phyloP scores from a whole-genome alignment of 108 stramenopile species.

The Chaetoceros muelleri region DNA sequence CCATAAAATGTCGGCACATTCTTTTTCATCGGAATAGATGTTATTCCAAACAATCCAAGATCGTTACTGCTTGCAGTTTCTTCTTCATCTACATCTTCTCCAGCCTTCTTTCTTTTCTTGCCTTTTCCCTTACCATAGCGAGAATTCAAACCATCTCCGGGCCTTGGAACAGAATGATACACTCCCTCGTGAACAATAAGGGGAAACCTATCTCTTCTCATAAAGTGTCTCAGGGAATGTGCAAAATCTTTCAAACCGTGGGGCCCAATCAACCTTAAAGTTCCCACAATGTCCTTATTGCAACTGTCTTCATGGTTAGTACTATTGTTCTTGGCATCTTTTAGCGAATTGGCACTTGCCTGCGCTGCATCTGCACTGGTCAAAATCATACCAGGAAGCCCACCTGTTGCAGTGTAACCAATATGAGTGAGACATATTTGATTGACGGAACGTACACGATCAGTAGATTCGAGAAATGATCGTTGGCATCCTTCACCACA shows the following conservation, averaged over 20 bases:
- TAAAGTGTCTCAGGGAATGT: slow-evolving; percentile 67
- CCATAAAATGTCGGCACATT: background rate
- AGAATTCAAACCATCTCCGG: background rate
- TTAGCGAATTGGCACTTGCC: slow-evolving; percentile 10
- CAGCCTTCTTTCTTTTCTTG: slow-evolving; percentile 3
- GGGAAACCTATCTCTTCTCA: slow-evolving; percentile 64
- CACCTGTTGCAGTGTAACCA: slow-evolving; percentile 51
- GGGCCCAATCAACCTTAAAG: slow-evolving; percentile 34
- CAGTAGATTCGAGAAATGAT: slow-evolving; percentile 57
- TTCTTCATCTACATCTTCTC: background rate
- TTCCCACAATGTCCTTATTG: background rate
- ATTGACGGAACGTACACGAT: slow-evolving; percentile 42
- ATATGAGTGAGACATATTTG: slow-evolving; percentile 64
- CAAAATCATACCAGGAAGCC: slow-evolving; percentile 73
- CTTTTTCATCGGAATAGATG: slow-evolving; percentile 9
- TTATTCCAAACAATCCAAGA: background rate
- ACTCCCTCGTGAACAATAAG: slow-evolving; percentile 47
- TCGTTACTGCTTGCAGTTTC: background rate
- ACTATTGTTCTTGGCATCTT: slow-evolving; percentile 4
- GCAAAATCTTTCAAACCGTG: slow-evolving; percentile 47
- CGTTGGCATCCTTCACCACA: slow-evolving; percentile 82
- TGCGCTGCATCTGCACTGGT: slow-evolving; percentile 63
- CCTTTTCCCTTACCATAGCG: slow-evolving; percentile 15
- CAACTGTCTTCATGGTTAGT: background rate
- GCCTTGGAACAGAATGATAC: slow-evolving; percentile 15